These are phyloP conservation scores for Hsuehochloa calcarea DNA, from an alignment of 176 grass and related monocot genomes.

Conservation along the genomic window DNA sequence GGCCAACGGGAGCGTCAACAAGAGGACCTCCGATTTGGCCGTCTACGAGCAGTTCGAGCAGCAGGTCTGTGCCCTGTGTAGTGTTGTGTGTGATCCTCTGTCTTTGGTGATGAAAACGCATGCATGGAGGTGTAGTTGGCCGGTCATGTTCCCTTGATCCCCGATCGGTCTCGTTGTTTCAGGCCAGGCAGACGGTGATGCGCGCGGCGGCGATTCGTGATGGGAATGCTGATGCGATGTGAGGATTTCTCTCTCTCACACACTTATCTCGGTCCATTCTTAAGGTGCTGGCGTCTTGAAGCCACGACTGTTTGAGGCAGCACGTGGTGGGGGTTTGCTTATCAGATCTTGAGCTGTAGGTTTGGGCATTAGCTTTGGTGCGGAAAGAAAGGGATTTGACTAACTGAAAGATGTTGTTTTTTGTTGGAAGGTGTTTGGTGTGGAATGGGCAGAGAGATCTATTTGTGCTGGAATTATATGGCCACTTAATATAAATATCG, in stretches of 20 bases:
- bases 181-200: conserved; percentile 46
- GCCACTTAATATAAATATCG: not conserved
- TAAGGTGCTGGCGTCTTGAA: not conserved
- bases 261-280: not conserved
- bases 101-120: not conserved
- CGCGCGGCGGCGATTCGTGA: conserved; percentile 50
- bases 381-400: not conserved
- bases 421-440: not conserved
- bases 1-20: conserved; percentile 56
- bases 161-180: conserved; percentile 26
- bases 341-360: conserved; percentile 3
- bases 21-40: conserved; percentile 64
- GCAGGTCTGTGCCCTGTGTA: conserved; percentile 41
- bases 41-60: conserved; percentile 93
- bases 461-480: not conserved
- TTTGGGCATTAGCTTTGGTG: not conserved
- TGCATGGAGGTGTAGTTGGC: not conserved
- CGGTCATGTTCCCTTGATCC: not conserved
- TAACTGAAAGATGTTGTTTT: not conserved
- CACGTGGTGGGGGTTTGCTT: conserved; percentile 1
- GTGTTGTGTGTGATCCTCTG: not conserved
- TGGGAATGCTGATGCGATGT: conserved; percentile 57
- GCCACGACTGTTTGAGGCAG: not conserved
- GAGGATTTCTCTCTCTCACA: conserved; percentile 10
- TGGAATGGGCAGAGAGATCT: not conserved